Evolutionary conservation across 2,329 filamentous ascomycete genomes (phyloP).

Genomic region (Corniculantispora saksenae): DNA sequence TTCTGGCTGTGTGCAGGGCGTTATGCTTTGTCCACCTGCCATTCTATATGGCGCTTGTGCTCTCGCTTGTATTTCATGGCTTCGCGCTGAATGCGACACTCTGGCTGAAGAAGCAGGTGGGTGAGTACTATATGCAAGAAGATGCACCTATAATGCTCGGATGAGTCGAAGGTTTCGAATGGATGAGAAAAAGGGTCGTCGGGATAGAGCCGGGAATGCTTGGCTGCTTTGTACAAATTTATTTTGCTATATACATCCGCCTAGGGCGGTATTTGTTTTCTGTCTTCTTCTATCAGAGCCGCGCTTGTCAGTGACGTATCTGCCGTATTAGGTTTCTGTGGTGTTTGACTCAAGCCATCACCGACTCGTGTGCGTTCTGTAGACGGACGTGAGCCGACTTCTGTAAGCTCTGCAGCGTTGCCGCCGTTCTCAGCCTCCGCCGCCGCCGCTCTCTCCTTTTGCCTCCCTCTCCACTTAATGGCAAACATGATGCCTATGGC

Average conservation of each 20-base stretch:
- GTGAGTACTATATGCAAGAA: constrained; percentile 7
- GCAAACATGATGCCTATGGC: constrained; percentile 19
- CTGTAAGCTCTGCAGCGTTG: not conserved
- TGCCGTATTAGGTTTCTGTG: constrained; percentile 2
- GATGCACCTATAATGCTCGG: not conserved
- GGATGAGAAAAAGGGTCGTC: too few species aligned
- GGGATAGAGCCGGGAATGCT: not conserved
- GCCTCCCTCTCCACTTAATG: constrained; percentile 14
- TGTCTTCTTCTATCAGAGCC: not conserved
- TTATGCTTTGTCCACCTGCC: not conserved
- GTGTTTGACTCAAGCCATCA: not conserved
- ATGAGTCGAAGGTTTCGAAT: not conserved
- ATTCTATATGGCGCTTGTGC: constrained; percentile 2
- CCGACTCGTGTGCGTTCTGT: not conserved
- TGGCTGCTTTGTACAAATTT: not conserved
- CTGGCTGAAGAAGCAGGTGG: constrained; percentile 5
- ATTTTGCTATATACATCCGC: constrained; percentile 1
- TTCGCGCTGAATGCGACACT: not conserved
- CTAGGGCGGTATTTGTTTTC: constrained; percentile 6
- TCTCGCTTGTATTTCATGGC: constrained; percentile 6
- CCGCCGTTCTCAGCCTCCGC: not conserved
- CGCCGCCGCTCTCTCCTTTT: not conserved
- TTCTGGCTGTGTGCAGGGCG: not conserved
- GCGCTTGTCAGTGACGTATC: constrained; percentile 1
- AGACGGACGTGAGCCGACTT: not conserved